phyloP scores from a whole-genome alignment of 257 asterid species.

The Schizonepeta tenuifolia region DNA sequence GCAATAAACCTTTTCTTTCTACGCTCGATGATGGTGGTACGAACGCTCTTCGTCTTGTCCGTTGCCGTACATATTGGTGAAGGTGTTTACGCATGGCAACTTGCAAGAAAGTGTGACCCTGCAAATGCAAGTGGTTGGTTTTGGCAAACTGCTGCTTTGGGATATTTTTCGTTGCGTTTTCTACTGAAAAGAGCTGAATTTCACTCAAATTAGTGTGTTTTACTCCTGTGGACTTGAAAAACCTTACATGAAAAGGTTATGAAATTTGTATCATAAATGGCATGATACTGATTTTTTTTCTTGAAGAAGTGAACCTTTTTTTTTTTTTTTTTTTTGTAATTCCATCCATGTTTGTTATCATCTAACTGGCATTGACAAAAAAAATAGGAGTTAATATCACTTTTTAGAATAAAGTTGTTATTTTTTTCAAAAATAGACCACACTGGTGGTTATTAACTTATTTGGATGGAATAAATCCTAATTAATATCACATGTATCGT shows the following conservation, averaged over 20 bases:
- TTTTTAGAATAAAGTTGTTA: no score
- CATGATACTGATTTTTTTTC: no score
- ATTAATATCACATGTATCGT: no score
- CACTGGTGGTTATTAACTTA: no score
- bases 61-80: constrained; percentile 66
- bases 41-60: constrained; percentile 45
- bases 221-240: no score
- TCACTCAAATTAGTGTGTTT: not conserved
- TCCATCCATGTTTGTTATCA: no score
- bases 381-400: no score
- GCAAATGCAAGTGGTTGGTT: constrained; percentile 86
- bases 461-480: no score
- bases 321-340: no score
- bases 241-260: not conserved
- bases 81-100: constrained; percentile 84
- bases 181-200: constrained; percentile 60
- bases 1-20: constrained; percentile 58
- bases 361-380: no score
- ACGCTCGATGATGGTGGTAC: constrained; percentile 52
- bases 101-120: constrained; percentile 83
- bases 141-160: constrained; percentile 87
- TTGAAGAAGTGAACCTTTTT: no score
- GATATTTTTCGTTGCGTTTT: constrained; percentile 71
- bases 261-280: not conserved
- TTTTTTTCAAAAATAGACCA: no score